These are phyloP conservation scores for Pleurotus platypus DNA, from an alignment of 768 basidiomycete genomes.

Conservation along the genomic window DNA sequence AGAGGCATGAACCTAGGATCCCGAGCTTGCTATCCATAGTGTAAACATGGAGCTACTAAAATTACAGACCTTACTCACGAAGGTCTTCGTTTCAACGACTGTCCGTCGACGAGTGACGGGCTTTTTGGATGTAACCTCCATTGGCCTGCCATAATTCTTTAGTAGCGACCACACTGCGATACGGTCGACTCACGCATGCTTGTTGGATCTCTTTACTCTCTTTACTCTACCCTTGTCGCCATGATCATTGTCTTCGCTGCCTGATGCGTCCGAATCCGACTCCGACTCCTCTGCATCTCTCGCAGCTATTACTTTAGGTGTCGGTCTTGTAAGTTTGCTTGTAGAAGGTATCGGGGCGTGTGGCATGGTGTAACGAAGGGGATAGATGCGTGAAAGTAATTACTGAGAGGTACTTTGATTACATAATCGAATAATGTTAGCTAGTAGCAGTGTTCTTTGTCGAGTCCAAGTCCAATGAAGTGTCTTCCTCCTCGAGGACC, in stretches of 20 bases:
- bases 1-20: constrained; percentile 85
- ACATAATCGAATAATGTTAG: not conserved
- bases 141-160: constrained; percentile 49
- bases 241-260: constrained; percentile 12
- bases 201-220: constrained; percentile 61
- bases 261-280: constrained; percentile 20
- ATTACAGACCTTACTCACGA: constrained; percentile 39
- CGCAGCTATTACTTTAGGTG: no score
- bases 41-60: not conserved
- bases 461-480: not conserved
- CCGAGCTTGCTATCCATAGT: constrained; percentile 55
- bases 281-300: constrained; percentile 27
- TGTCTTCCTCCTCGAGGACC: constrained; percentile 23
- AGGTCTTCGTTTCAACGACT: constrained; percentile 63
- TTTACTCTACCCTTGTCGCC: constrained; percentile 21
- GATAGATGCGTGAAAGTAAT: not conserved
- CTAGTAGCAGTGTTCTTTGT: not conserved
- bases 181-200: constrained; percentile 74
- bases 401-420: no score
- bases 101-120: constrained; percentile 72
- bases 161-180: not conserved
- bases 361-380: constrained; percentile 10
- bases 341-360: constrained; percentile 18
- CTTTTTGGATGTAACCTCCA: constrained; percentile 79
- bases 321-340: constrained; percentile 17